Percentiles rank a stretch among this genome's conserved stretches.
Conservation (phyloP, 2,329 filamentous ascomycete genomes). For the Exophiala calicioides region DNA sequence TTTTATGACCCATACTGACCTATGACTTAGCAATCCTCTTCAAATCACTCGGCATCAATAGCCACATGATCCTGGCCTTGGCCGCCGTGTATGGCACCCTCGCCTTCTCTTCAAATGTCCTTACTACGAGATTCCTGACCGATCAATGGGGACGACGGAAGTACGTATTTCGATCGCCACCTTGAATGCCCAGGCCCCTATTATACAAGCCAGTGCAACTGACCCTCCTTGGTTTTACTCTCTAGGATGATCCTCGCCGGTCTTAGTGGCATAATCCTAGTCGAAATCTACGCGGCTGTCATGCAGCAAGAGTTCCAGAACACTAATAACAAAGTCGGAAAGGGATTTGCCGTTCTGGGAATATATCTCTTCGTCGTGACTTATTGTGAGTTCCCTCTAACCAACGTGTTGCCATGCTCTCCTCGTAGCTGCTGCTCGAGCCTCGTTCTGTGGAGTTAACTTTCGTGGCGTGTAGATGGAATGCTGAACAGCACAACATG, state of each 20-base stretch:
- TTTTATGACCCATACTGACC: too few species aligned
- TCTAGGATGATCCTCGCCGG: conserved; percentile 58
- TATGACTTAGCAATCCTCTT: conserved; percentile 64
- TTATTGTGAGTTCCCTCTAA: conserved; percentile 48
- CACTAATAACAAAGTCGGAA: conserved; percentile 56
- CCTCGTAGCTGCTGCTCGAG: background rate
- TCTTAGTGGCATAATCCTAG: conserved; percentile 53
- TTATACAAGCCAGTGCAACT: conserved; percentile 16
- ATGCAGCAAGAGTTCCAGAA: conserved; percentile 61
- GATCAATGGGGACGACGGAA: conserved; percentile 60
- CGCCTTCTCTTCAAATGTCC: conserved; percentile 77
- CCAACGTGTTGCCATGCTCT: background rate
- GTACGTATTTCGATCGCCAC: conserved; percentile 35
- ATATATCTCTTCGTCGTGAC: conserved; percentile 61
- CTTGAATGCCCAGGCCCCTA: background rate
- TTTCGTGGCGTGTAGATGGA: conserved; percentile 10
- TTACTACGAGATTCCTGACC: conserved; percentile 56
- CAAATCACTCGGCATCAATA: conserved; percentile 59
- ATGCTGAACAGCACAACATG: conserved; percentile 67
- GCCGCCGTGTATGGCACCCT: conserved; percentile 88
- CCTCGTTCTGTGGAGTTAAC: background rate
- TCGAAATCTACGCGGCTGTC: conserved; percentile 61
- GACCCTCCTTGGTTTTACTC: background rate
- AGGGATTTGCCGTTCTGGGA: conserved; percentile 61
- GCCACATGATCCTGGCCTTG: conserved; percentile 58